Evolutionary conservation across 768 basidiomycete species (phyloP).

Genomic region (Rubroboletus satanas): DNA sequence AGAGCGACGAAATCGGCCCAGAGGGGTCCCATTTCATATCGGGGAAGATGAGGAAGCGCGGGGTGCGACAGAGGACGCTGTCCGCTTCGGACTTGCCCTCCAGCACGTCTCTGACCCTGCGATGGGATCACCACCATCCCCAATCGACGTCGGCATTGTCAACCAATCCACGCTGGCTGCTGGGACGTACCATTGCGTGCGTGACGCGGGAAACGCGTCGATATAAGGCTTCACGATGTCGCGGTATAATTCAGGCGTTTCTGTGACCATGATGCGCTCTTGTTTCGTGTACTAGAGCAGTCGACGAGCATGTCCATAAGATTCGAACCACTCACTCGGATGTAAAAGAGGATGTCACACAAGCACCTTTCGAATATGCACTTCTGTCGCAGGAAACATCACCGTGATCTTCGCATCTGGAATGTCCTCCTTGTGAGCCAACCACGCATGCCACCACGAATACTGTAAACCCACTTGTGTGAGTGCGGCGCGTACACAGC

Average conservation of each 20-base stretch:
- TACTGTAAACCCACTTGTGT: conserved; percentile 47
- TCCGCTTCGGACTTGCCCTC: conserved; percentile 70
- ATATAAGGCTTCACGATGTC: conserved; percentile 76
- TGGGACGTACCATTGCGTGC: conserved; percentile 75
- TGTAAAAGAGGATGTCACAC: neutral
- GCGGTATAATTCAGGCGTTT: conserved; percentile 78
- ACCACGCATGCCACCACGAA: conserved; percentile 74
- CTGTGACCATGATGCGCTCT: conserved; percentile 64
- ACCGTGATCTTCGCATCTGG: conserved; percentile 82
- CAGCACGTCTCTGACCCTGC: conserved; percentile 85
- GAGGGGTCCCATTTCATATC: conserved; percentile 98
- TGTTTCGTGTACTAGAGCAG: conserved; percentile 71
- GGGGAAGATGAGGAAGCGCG: conserved; percentile 76
- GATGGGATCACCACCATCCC: neutral
- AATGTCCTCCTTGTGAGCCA: conserved; percentile 33
- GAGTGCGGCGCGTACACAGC: neutral
- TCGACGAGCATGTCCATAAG: neutral
- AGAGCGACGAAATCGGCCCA: conserved; percentile 58
- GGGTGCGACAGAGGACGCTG: conserved; percentile 61
- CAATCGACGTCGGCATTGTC: neutral
- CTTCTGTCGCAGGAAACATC: conserved; percentile 85
- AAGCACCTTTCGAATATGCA: conserved; percentile 70
- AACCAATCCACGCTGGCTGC: neutral
- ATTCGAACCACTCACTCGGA: neutral
- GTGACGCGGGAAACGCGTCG: conserved; percentile 60